phyloP scores from a whole-genome alignment of 192 early-diverging fungal genomes.

The Lobulomyces angularis region DNA sequence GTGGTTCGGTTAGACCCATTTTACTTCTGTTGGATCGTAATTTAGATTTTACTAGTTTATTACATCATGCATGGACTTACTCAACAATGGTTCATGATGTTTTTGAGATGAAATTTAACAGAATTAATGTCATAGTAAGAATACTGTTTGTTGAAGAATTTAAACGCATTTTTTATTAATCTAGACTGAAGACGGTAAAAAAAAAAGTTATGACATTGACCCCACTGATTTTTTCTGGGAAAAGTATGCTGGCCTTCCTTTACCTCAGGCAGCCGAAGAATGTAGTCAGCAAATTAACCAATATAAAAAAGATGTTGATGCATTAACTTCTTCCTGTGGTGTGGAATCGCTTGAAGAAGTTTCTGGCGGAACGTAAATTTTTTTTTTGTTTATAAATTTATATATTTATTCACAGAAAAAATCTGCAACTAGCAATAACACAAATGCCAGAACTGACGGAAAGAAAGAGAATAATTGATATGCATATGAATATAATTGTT shows the following conservation, averaged over 20 bases:
- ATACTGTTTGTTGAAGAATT: background rate
- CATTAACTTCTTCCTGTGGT: conserved; percentile 76
- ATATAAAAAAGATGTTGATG: conserved; percentile 91
- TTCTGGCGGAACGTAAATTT: too few species aligned
- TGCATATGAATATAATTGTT: conserved; percentile 98
- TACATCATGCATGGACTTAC: conserved; percentile 97
- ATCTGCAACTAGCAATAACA: conserved; percentile 80
- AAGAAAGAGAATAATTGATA: conserved; percentile 83
- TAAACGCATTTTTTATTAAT: conserved; percentile 20
- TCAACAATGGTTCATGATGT: conserved; percentile 92
- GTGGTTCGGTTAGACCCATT: conserved; percentile 40
- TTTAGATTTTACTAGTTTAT: conserved; percentile 80
- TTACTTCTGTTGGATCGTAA: conserved; percentile 66
- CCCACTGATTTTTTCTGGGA: conserved; percentile 88
- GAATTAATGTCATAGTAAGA: conserved; percentile 55
- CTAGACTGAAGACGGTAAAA: conserved; percentile 39
- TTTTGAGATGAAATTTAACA: conserved; percentile 82
- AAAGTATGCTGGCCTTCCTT: conserved; percentile 80
- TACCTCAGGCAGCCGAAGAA: conserved; percentile 94
- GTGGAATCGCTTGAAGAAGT: conserved; percentile 72
- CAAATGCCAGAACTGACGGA: conserved; percentile 91
- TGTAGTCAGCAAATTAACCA: conserved; percentile 83
- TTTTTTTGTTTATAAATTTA: background rate
- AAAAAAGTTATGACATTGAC: conserved; percentile 79
- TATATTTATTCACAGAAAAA: conserved; percentile 71